Evolutionary conservation across 2,329 filamentous ascomycete species (phyloP), one percentile per base, ranked within the genome.

Genomic region (Neofusicoccum parvum): DNA sequence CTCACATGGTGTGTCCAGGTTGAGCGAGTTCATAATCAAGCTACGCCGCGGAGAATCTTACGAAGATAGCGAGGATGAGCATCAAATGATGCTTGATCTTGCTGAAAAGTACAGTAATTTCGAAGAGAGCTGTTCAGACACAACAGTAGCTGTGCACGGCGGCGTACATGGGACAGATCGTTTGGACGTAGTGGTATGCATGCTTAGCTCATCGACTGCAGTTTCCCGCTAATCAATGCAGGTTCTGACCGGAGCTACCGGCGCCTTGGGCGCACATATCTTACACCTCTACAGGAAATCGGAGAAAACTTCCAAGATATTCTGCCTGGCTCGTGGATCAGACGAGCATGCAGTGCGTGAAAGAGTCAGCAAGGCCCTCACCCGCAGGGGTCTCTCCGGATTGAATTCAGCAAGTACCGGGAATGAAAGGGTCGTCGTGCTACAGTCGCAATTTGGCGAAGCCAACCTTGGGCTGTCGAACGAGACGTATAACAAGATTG

Each of bases 321-420:
- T 86, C 71, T 88, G 87, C 72, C 79, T 89, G 3, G 80, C 88
- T 32, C 82, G 87, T 60, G 85, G 81, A 37, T 71, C 72, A 46
- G 80, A 76, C 20, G 66, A 69, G 2, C 71, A 80, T 1, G 79
- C 81, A 48, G 82, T 82, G 5, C 70, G 70, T 17, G 73, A 78
- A 46, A 78, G 85, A 43, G 75, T 88, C 12, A 67, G 72, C 27
- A 76, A 82, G 68, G 80, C 82, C 10, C 73, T 86, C 32, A 65
- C 71, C 37, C 74, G 82, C 32, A 68, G 74, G 67, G 66, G 76
- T 72, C 64, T 80, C 64, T 64, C 67, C 45, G 66, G 69, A 36
- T 67, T 78, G 1, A 51, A 62, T 4, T 15, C 69, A n/a, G 36
- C 68, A 15, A 39, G 69, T 65, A 45, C 46, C 2, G 17, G 65